A percentile compares a stretch with the other conserved stretches of the same genome.
Conservation (phyloP, 2,329 filamentous ascomycete genomes). For the Trichoderma atrobrunneum region DNA sequence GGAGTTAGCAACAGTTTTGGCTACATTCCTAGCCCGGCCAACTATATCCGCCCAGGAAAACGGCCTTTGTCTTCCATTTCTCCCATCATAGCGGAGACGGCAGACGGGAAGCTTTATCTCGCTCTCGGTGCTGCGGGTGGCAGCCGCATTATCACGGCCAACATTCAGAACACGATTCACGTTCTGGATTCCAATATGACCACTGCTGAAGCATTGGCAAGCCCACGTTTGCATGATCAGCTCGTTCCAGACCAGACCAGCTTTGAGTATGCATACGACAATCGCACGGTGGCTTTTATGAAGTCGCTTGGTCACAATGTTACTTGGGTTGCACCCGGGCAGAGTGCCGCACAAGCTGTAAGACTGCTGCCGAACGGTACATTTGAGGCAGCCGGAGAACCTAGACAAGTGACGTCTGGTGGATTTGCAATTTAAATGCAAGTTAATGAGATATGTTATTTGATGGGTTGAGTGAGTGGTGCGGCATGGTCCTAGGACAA, state of each 20-base stretch:
- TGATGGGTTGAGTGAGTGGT: not conserved
- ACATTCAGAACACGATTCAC: conserved; percentile 73
- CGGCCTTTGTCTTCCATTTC: conserved; percentile 75
- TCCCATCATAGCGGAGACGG: conserved; percentile 70
- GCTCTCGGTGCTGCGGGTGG: conserved; percentile 78
- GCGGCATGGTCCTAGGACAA: not conserved
- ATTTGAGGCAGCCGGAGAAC: conserved; percentile 81
- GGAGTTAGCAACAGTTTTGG: conserved; percentile 70
- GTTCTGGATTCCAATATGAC: conserved; percentile 67
- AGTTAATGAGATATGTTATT: not conserved
- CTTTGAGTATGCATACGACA: conserved; percentile 73
- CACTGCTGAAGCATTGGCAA: conserved; percentile 59
- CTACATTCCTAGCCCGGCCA: conserved; percentile 69
- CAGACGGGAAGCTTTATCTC: conserved; percentile 67
- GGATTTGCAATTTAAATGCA: conserved; percentile 51
- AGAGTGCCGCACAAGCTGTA: conserved; percentile 72
- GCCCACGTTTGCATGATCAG: conserved; percentile 77
- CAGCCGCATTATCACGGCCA: conserved; percentile 78
- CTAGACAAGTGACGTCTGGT: conserved; percentile 72
- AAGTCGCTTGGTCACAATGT: conserved; percentile 68
- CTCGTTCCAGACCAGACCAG: conserved; percentile 64
- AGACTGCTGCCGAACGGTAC: conserved; percentile 58
- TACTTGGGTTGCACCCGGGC: conserved; percentile 62
- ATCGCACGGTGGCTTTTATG: conserved; percentile 66
- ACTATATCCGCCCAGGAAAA: conserved; percentile 75